These are phyloP conservation scores for Pichia manshurica DNA, from an alignment of 805 yeast genomes.

Conservation along the genomic window DNA sequence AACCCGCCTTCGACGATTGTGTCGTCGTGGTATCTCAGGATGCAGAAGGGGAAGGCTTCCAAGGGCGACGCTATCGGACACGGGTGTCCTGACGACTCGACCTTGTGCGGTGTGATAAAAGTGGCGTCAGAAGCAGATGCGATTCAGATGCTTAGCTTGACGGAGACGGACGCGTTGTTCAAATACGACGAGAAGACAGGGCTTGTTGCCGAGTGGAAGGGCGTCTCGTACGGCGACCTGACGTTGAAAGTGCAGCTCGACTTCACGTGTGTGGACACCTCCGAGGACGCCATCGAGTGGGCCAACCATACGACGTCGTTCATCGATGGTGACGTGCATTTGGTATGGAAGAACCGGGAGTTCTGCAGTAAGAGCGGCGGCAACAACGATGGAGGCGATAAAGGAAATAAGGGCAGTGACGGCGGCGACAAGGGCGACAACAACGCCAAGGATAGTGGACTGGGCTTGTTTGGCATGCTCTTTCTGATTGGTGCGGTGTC, in stretches of 20 bases:
- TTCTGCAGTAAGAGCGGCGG: constrained; percentile 12
- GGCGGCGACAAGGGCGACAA: constrained; percentile 16
- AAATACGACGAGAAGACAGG: constrained; percentile 10
- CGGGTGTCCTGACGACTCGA: constrained; percentile 65
- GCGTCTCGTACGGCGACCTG: constrained; percentile 62
- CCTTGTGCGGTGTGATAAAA: constrained; percentile 69
- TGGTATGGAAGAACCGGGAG: constrained; percentile 20
- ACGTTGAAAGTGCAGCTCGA: constrained; percentile 40
- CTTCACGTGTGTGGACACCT: constrained; percentile 36
- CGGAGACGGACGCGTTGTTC: constrained; percentile 23
- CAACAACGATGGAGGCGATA: constrained; percentile 23
- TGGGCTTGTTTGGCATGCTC: constrained; percentile 82
- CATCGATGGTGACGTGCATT: not conserved
- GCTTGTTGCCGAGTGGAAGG: constrained; percentile 38
- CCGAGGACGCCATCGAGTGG: constrained; percentile 18
- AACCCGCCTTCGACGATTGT: constrained; percentile 79
- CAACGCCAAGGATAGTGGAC: constrained; percentile 33
- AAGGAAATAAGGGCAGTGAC: constrained; percentile 21
- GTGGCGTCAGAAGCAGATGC: constrained; percentile 47
- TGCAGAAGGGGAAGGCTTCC: constrained; percentile 32
- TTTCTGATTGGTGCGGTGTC: constrained; percentile 68
- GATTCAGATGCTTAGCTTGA: constrained; percentile 40
- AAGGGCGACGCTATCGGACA: constrained; percentile 28
- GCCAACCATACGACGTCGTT: not conserved
- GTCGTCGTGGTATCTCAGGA: constrained; percentile 62